Evolutionary conservation across 345 rosid genomes (phyloP).

Genomic region (Passiflora organensis): DNA sequence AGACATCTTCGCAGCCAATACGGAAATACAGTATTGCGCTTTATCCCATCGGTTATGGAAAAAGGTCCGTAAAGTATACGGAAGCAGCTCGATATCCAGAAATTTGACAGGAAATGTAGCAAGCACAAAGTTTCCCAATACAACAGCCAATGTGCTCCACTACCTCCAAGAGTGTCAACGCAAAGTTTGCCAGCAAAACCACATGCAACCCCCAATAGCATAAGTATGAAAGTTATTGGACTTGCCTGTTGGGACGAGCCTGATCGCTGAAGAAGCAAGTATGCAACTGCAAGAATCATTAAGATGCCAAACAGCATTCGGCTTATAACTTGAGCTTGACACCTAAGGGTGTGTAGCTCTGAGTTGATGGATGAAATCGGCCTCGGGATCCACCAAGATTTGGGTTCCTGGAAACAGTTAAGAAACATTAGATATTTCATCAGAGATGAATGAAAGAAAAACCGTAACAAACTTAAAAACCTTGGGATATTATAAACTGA

Average conservation of each 20-base stretch:
- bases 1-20: constrained; percentile 56
- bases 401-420: constrained; percentile 36
- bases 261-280: constrained; percentile 60
- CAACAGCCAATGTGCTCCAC: constrained; percentile 61
- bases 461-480: background rate
- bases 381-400: constrained; percentile 71
- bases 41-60: constrained; percentile 19
- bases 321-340: constrained; percentile 58
- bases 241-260: constrained; percentile 49
- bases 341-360: constrained; percentile 37
- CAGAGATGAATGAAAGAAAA: background rate
- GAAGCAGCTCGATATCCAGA: constrained; percentile 39
- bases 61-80: constrained; percentile 51
- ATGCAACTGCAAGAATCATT: constrained; percentile 51
- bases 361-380: constrained; percentile 47
- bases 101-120: constrained; percentile 54
- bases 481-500: background rate
- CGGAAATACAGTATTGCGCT: constrained; percentile 27
- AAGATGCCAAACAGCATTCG: constrained; percentile 60
- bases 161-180: constrained; percentile 78
- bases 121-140: constrained; percentile 69
- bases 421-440: background rate
- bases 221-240: constrained; percentile 64
- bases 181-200: constrained; percentile 78
- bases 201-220: constrained; percentile 60